Conservation (phyloP, 2,329 filamentous ascomycete species). For the Aphanocladium album region DNA sequence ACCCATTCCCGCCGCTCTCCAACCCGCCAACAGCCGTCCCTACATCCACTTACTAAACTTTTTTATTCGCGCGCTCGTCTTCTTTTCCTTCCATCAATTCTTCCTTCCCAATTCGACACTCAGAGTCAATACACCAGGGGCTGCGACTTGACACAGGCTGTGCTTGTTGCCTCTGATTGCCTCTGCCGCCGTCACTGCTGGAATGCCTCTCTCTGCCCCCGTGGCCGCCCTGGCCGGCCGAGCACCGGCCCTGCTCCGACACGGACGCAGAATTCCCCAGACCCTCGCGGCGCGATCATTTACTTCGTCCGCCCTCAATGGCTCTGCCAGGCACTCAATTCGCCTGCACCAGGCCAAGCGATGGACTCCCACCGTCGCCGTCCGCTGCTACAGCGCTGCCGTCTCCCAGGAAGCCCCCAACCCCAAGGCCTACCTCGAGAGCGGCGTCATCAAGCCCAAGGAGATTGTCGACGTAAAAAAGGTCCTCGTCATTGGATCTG, state of each 20-base stretch:
- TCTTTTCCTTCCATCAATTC: background rate
- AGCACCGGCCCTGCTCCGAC: conserved; percentile 53
- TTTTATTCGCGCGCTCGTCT: background rate
- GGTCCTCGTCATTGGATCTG: conserved; percentile 91
- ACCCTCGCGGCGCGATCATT: conserved; percentile 40
- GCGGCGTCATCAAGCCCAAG: conserved; percentile 75
- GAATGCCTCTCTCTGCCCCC: conserved; percentile 37
- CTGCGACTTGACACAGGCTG: background rate
- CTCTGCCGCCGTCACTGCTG: conserved; percentile 15
- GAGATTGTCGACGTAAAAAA: conserved; percentile 90
- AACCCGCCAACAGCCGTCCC: background rate
- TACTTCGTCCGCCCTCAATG: conserved; percentile 30
- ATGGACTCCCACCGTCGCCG: conserved; percentile 42
- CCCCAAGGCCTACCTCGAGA: conserved; percentile 82
- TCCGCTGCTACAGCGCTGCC: conserved; percentile 36
- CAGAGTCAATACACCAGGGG: background rate
- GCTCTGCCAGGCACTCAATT: conserved; percentile 28
- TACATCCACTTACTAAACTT: background rate
- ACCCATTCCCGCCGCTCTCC: background rate
- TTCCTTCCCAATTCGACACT: background rate
- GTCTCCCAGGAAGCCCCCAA: conserved; percentile 67
- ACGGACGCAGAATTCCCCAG: conserved; percentile 45
- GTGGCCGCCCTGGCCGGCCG: conserved; percentile 45
- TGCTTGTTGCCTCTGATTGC: background rate
- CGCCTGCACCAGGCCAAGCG: conserved; percentile 36